A percentile compares a stretch with the other conserved stretches of the same genome.
phyloP scores from a whole-genome alignment of 2,329 filamentous ascomycete genomes.

The Aspergillus uvarum region DNA sequence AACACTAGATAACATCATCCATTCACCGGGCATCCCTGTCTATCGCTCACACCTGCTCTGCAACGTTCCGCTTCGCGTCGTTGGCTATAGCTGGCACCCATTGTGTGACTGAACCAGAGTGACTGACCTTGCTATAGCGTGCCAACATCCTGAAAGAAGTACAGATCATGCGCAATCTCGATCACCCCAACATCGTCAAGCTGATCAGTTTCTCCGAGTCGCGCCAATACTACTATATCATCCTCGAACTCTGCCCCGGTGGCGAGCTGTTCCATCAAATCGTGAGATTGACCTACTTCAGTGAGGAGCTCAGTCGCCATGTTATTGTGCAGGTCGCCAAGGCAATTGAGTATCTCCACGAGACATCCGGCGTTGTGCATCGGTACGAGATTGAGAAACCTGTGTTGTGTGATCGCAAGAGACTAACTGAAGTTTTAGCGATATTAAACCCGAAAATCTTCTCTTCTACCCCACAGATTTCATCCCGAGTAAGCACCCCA shows the following conservation, averaged over 20 bases:
- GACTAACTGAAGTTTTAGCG: constrained; percentile 21
- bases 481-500: constrained; percentile 74
- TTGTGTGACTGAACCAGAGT: constrained; percentile 4
- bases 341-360: constrained; percentile 88
- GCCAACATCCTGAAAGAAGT: constrained; percentile 98
- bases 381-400: constrained; percentile 61
- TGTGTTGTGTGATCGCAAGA: not conserved
- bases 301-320: constrained; percentile 89
- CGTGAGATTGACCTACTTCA: constrained; percentile 96
- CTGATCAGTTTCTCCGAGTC: constrained; percentile 93
- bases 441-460: constrained; percentile 95
- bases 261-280: constrained; percentile 99
- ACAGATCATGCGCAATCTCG: constrained; percentile 95
- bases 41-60: constrained; percentile 13
- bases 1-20: constrained; percentile 19
- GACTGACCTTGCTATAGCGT: constrained; percentile 59
- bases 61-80: not conserved
- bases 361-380: constrained; percentile 93
- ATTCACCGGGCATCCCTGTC: not conserved
- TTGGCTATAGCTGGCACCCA: not conserved
- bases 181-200: constrained; percentile 94
- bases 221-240: constrained; percentile 93
- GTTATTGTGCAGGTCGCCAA: constrained; percentile 95
- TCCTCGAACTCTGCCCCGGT: constrained; percentile 90
- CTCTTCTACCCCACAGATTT: constrained; percentile 86